phyloP scores from a whole-genome alignment of 768 basidiomycete genomes.

The Ramaria sp. region DNA sequence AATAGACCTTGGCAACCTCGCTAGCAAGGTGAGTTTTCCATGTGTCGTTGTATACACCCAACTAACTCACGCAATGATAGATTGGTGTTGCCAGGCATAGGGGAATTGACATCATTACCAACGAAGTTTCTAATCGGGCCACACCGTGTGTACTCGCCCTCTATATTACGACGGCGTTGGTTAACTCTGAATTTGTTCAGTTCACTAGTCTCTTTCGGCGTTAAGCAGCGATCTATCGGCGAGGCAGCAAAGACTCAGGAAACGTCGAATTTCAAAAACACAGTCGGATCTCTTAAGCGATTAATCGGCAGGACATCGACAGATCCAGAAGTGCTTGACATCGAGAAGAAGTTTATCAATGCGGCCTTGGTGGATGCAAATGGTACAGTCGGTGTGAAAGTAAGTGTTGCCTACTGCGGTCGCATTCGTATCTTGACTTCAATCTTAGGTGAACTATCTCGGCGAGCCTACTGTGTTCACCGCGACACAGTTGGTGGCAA shows the following conservation, averaged over 20 bases:
- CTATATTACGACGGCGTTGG: neutral
- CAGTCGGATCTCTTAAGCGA: conserved; percentile 85
- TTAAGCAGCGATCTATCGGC: conserved; percentile 83
- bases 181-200: conserved; percentile 28
- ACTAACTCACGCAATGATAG: conserved; percentile 28
- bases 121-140: conserved; percentile 94
- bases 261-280: conserved; percentile 97
- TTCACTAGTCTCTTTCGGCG: conserved; percentile 90
- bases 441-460: conserved; percentile 69
- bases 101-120: conserved; percentile 97
- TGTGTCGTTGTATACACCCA: conserved; percentile 8
- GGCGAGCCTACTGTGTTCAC: conserved; percentile 75
- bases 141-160: conserved; percentile 64
- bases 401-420: conserved; percentile 26
- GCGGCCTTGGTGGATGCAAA: conserved; percentile 76
- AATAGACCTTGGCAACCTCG: conserved; percentile 85
- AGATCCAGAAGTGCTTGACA: conserved; percentile 72
- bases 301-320: conserved; percentile 71
- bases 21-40: conserved; percentile 58
- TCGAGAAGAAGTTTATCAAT: conserved; percentile 89
- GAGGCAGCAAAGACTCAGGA: conserved; percentile 96
- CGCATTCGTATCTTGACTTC: neutral
- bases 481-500: conserved; percentile 83
- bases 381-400: conserved; percentile 80
- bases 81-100: conserved; percentile 93